Base-by-base conservation (phyloP, 2,329 filamentous ascomycete species). In the Zelopaecilomyces penicillatus region DNA sequence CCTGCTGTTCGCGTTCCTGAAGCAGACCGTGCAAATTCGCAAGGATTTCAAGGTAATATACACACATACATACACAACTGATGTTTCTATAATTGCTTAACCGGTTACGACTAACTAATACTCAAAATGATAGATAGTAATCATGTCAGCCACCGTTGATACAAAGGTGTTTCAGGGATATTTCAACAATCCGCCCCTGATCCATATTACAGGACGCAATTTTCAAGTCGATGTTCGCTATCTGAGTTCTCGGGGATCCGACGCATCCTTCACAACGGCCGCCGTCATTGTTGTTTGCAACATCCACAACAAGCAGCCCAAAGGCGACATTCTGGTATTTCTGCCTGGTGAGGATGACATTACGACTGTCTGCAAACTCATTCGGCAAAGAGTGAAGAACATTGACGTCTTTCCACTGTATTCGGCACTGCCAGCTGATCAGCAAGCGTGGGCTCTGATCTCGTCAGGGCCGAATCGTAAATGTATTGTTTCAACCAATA, bases 131-230 rank as follows among this genome's bases (percentile, higher is more conserved):
- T 8, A 46, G 47, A 39, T 47, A 6, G 32, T 48, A 12, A 39
- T 51, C 40, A 51, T 50, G 43, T 51, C 50, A n/a, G 45, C 50
- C 6, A 50, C 48, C 2, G 27, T 48, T 28, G 39, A 51, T 43
- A 35, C 38, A 12, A 33, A 36, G 27, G 19, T 33, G 12, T 52
- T 50, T 37, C 33, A 43, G 12, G 19, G 39, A 4, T 53, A 52
- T 40, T 52, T 49, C 36, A 32, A 44, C n/a, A 28, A 45, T 8
- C 43, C 39, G 30, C 41, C 39, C 10, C 4, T 40, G 12, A 29
- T 43, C 12, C 34, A 42, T 29, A 39, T 39, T 27, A 11, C 29
- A 19, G 28, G 38, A 8, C 38, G 28, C 7, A 31, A 39, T 31
- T 39, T 39, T 30, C 30, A 33, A 7, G 42, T 50, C 31, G 4